Evolutionary conservation across 192 early-diverging fungal species (phyloP).

Genomic region (Dissophora ornata): DNA sequence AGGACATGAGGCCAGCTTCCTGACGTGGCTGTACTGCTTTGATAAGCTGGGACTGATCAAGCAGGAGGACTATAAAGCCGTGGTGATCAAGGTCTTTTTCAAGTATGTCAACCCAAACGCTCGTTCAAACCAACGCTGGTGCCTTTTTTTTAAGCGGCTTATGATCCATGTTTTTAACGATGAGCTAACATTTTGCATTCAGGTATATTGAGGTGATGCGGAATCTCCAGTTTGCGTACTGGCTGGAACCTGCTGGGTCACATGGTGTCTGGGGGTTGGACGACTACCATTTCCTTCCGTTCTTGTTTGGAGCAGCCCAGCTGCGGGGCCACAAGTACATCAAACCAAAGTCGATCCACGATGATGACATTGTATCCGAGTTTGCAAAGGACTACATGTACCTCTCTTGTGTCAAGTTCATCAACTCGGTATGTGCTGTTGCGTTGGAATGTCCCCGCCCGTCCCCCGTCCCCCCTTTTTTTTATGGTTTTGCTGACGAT

Average conservation of each 20-base stretch:
- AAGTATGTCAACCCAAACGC: too few relatives aligned
- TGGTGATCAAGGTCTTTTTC: conserved; percentile 84
- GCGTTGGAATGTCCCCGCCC: too few relatives aligned
- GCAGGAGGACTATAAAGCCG: conserved; percentile 75
- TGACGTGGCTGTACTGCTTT: conserved; percentile 87
- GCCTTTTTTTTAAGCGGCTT: too few relatives aligned
- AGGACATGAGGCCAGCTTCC: conserved; percentile 94
- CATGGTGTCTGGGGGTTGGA: conserved; percentile 99
- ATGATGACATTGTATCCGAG: conserved; percentile 87
- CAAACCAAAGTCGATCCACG: conserved; percentile 94
- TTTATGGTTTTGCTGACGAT: too few relatives aligned
- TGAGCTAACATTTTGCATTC: not conserved
- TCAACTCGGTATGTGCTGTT: conserved; percentile 75
- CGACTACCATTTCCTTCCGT: conserved; percentile 98
- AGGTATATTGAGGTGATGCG: conserved; percentile 92
- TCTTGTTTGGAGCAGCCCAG: conserved; percentile 91
- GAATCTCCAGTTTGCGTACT: conserved; percentile 89
- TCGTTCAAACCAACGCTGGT: too few relatives aligned
- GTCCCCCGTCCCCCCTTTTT: too few relatives aligned
- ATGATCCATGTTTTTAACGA: not conserved
- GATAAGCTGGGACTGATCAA: conserved; percentile 76
- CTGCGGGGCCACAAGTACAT: conserved; percentile 90
- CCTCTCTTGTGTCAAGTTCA: conserved; percentile 92
- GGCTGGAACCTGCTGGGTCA: conserved; percentile 96
- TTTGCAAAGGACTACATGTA: conserved; percentile 96